These are phyloP conservation scores for Aristolochia contorta DNA, from an alignment of 164 flowering plant genomes.

Conservation along the genomic window DNA sequence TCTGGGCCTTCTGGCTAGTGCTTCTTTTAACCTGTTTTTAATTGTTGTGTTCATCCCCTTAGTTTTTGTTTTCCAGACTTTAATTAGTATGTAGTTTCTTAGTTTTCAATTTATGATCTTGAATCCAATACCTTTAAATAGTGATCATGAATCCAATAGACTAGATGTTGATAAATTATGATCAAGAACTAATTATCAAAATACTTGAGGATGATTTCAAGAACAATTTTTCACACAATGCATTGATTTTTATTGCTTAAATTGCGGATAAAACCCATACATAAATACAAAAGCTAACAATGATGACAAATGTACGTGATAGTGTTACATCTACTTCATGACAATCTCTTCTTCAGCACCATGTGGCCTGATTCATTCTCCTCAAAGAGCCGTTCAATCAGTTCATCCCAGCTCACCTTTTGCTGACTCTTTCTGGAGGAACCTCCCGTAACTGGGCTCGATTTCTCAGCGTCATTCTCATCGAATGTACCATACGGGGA, in stretches of 20 bases:
- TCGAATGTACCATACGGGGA: conserved; percentile 72
- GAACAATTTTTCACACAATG: too few relatives aligned
- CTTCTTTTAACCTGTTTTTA: too few relatives aligned
- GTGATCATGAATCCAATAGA: too few relatives aligned
- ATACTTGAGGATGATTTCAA: too few relatives aligned
- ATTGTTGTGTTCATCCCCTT: too few relatives aligned
- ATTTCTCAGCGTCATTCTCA: conserved; percentile 25
- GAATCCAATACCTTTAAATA: too few relatives aligned
- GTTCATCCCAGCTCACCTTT: conserved; percentile 60
- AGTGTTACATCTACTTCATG: conserved; percentile 2
- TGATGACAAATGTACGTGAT: background rate
- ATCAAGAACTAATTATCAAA: too few relatives aligned
- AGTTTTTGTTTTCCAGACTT: too few relatives aligned
- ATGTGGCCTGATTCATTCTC: conserved; percentile 59
- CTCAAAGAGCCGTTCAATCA: conserved; percentile 61
- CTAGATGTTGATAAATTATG: too few relatives aligned
- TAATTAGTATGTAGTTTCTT: too few relatives aligned
- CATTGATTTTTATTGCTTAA: background rate
- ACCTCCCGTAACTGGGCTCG: conserved; percentile 18
- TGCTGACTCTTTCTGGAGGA: conserved; percentile 27
- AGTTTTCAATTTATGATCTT: too few relatives aligned
- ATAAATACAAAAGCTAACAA: background rate
- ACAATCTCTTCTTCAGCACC: conserved; percentile 33
- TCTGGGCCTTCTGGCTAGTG: too few relatives aligned
- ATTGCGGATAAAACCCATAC: background rate